Evolutionary conservation across 2,329 filamentous ascomycete species (phyloP), one percentile per base, ranked within the genome.

Genomic region (Tolypocladium inflatum): DNA sequence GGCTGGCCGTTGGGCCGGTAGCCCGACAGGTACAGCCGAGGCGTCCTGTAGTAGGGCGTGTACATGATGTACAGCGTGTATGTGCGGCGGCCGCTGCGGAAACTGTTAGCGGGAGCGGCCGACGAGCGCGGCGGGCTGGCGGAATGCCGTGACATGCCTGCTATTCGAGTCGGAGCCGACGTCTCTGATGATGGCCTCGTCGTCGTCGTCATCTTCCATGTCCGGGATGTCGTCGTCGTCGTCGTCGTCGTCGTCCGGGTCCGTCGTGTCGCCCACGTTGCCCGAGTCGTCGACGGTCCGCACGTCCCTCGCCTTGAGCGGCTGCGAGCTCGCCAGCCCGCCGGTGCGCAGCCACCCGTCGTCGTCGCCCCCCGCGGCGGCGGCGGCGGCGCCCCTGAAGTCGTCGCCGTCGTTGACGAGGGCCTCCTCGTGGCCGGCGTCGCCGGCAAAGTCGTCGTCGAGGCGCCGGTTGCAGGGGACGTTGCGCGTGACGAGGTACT

Each of bases 51-150:
- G 79, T 96, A 97, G 42, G 92, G 89, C 5, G 92, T 90, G 77
- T 99, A 99, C 76, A 91, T 94, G 69, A 99, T 97, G 80, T 99
- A 99, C 64, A 99, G 87, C 51, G 89, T 96, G 74, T 99, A 99
- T n/a, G 90, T 96, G 65, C 94, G 89, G 55, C 90, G 83, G 57
- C 89, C 87, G 58, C 90, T 96, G 63, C n/a, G 30, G 10, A 19
- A 19, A 21, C 8, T 48, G 19, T 55, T 54, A 43, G 35, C 39
- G 50, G 33, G 21, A 9, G n/a, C n/a, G n/a, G 33, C 4, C 48
- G 48, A 35, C 3, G 45, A 42, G 58, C n/a, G 48, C 59, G 17
- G 17, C 26, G 3, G 42, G 7, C 37, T 23, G 33, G n/a, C n/a
- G 21, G 19, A 23, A n/a, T 30, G 21, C 38, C 8, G 26, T 19